Percentiles rank a stretch among this genome's conserved stretches.
Evolutionary conservation across 2,329 filamentous ascomycete species (phyloP).

Genomic region (Sclerotinia nivalis): DNA sequence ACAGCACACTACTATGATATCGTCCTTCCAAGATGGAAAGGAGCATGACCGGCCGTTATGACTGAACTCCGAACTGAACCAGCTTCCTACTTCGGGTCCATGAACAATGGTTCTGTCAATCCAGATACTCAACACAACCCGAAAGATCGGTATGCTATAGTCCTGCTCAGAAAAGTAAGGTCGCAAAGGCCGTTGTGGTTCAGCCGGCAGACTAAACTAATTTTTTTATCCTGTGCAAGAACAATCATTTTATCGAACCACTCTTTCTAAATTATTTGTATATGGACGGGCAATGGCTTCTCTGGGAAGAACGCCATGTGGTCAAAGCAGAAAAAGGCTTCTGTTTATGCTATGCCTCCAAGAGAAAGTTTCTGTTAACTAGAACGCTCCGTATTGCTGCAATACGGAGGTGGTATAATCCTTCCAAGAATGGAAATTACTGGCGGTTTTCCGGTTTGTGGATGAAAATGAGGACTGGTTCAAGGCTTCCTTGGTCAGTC

Average conservation of each 20-base stretch:
- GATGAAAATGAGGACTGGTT: neutral
- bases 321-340: neutral
- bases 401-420: neutral
- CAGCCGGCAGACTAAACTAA: neutral
- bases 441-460: neutral
- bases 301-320: too few species aligned
- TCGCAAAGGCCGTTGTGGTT: neutral
- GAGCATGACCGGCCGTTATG: neutral
- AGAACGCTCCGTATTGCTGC: neutral
- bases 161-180: neutral
- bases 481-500: neutral
- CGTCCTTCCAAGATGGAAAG: neutral
- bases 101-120: neutral
- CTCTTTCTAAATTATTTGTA: neutral
- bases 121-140: neutral
- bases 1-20: neutral
- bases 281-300: neutral
- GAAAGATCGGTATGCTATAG: neutral
- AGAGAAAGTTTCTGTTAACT: neutral
- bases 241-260: neutral
- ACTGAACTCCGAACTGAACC: neutral
- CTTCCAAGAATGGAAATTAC: neutral
- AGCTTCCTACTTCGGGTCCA: neutral
- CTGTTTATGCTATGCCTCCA: neutral
- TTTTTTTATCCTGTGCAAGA: neutral